These are phyloP conservation scores for Lepidium africanum DNA, from an alignment of 345 rosid genomes.

Conservation along the genomic window DNA sequence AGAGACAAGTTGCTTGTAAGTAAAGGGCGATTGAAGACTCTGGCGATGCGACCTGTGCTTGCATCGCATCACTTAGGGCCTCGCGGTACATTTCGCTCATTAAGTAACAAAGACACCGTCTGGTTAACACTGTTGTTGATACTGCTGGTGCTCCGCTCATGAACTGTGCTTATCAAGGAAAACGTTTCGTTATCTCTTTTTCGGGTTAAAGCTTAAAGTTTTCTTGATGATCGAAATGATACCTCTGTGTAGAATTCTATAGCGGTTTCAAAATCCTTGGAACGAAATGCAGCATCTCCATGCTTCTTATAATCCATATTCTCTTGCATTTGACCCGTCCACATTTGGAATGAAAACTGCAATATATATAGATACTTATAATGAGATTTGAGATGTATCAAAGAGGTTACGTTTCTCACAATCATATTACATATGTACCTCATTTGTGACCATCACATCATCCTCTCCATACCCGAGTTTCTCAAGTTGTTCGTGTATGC, in stretches of 20 bases:
- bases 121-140: conserved; percentile 77
- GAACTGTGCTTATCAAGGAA: conserved; percentile 37
- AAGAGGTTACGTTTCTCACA: neutral
- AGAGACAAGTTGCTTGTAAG: conserved; percentile 79
- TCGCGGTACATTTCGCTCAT: conserved; percentile 63
- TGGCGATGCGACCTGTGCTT: conserved; percentile 74
- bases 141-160: conserved; percentile 82
- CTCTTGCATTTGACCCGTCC: conserved; percentile 96
- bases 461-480: conserved; percentile 91
- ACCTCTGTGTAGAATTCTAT: conserved; percentile 78
- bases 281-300: conserved; percentile 87
- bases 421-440: conserved; percentile 35
- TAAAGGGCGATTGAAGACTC: conserved; percentile 78
- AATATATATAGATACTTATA: neutral
- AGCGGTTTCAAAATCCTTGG: conserved; percentile 72
- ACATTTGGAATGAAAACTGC: conserved; percentile 96
- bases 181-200: neutral
- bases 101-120: conserved; percentile 85
- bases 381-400: neutral
- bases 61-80: conserved; percentile 90
- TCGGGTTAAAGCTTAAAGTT: neutral
- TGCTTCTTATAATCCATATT: conserved; percentile 80
- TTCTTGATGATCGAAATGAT: neutral
- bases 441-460: conserved; percentile 79
- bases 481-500: conserved; percentile 76